Conservation (phyloP, 768 basidiomycete genomes). For the Boletellus sp. region DNA sequence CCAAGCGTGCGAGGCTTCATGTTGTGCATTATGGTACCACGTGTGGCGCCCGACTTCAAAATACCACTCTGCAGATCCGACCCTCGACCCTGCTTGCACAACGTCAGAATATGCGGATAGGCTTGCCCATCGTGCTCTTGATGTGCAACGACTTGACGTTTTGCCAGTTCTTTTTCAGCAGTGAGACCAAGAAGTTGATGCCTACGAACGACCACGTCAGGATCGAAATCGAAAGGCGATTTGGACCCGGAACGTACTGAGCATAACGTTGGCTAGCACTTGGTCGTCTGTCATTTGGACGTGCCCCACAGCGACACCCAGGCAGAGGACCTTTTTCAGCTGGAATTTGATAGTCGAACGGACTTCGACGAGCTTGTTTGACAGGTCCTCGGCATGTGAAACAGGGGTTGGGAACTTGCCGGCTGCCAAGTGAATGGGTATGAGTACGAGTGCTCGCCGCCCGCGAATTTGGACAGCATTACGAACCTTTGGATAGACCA, state of each 20-base stretch:
- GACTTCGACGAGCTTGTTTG: slow-evolving; percentile 89
- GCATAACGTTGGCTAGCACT: slow-evolving; percentile 95
- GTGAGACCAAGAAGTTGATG: slow-evolving; percentile 99
- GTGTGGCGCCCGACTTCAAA: slow-evolving; percentile 19
- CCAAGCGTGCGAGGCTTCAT: slow-evolving; percentile 98
- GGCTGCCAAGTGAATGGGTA: slow-evolving; percentile 45
- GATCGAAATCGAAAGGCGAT: background rate
- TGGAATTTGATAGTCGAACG: slow-evolving; percentile 99
- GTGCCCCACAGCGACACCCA: slow-evolving; percentile 98
- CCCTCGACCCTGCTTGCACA: background rate
- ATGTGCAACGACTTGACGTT: slow-evolving; percentile 98
- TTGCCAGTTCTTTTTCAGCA: slow-evolving; percentile 99
- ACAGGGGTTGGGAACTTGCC: slow-evolving; percentile 99
- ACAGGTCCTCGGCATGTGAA: slow-evolving; percentile 85
- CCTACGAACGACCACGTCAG: slow-evolving; percentile 42
- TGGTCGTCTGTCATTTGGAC: slow-evolving; percentile 97
- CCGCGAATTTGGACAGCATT: too few species aligned
- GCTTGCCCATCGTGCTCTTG: slow-evolving; percentile 99
- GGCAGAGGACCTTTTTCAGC: slow-evolving; percentile 97
- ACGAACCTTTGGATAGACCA: slow-evolving; percentile 93
- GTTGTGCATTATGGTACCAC: slow-evolving; percentile 71
- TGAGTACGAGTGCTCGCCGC: background rate
- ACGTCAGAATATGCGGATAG: slow-evolving; percentile 83
- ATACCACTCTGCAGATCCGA: slow-evolving; percentile 14
- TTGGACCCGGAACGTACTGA: slow-evolving; percentile 52